Evolutionary conservation across 805 yeast species (phyloP), one percentile per base, ranked within the genome.

Genomic region (Suhomyces sp.): DNA sequence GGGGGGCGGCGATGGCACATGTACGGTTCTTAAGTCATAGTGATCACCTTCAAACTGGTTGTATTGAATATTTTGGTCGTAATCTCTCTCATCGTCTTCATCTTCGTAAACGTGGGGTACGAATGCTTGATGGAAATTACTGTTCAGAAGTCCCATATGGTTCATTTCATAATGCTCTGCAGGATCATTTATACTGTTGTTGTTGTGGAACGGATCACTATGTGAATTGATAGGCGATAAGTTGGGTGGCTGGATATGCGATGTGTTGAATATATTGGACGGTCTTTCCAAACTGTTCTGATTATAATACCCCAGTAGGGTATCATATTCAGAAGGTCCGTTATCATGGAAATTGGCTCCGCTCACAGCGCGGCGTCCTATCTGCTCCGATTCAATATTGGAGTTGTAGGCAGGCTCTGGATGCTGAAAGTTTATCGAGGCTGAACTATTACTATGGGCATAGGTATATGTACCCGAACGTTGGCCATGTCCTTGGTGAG

Each of bases 91-190:
- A 33, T 74, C 78, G 24, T 63, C 68, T 47, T 73, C 77, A 19
- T 72, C 75, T 10, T 68, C 74, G 53, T 75, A 72, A 13, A 68
- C 73, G 58, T 74, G 70, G 13, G 78, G 78, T 12, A 73, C 78
- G 56, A 75, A 75, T n/a, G 78, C 71, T 24, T 47, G 44, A 41
- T 50, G 44, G 35, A 45, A 45, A 17, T 29, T 50, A 51, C 63
- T 60, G 57, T 60, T 47, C 46, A 60, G 65, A 48, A 59, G 60
- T 55, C 61, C 54, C 47, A 51, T 51, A 6, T 52, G 47, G 50
- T 51, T 48, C 58, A 55, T 50, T 33, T 57, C 60, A 29, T 52
- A 53, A 38, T 48, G 47, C 45, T 54, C 51, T 26, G 49, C 13
- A 40, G 47, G 54, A 17, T 38, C 24, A 19, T 17, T 38, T 17